phyloP scores from a whole-genome alignment of 495 filamentous ascomycete genomes.

The Aspergillus cristatus region DNA sequence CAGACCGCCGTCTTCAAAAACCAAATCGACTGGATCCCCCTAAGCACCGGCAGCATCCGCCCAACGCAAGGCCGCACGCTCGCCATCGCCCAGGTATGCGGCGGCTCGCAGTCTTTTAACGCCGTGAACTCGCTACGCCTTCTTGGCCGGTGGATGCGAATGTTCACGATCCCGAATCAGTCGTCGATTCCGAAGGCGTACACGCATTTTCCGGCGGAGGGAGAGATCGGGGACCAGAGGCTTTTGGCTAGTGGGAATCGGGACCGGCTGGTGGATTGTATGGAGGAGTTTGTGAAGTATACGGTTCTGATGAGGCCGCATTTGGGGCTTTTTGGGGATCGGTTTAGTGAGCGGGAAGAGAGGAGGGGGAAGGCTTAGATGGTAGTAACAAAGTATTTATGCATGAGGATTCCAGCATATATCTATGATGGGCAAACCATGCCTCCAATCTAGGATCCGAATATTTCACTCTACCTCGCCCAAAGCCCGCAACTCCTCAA shows the following conservation, averaged over 20 bases:
- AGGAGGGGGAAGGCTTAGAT: conserved; percentile 29
- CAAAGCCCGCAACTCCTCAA: too few relatives aligned
- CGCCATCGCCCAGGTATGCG: conserved; percentile 54
- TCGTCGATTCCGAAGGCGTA: conserved; percentile 56
- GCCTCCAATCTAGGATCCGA: too few relatives aligned
- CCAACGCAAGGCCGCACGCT: conserved; percentile 64
- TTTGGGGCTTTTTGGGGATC: conserved; percentile 54
- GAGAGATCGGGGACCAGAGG: conserved; percentile 41
- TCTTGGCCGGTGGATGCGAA: conserved; percentile 68
- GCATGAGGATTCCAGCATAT: too few relatives aligned
- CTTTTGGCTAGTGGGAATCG: conserved; percentile 54
- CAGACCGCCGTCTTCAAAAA: conserved; percentile 66
- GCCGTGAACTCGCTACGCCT: conserved; percentile 63
- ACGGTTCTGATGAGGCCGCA: conserved; percentile 57
- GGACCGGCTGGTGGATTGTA: conserved; percentile 62
- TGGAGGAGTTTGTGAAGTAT: conserved; percentile 73
- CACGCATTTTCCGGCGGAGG: conserved; percentile 52
- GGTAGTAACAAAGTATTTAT: too few relatives aligned
- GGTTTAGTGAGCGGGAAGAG: conserved; percentile 60
- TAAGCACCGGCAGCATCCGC: conserved; percentile 51
- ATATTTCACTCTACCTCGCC: too few relatives aligned
- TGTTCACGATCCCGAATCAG: conserved; percentile 68
- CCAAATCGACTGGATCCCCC: conserved; percentile 68
- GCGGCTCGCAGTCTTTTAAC: conserved; percentile 65
- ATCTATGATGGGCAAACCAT: too few relatives aligned